Conservation (phyloP, 2,329 filamentous ascomycete genomes). For the Elsinoe fawcettii region DNA sequence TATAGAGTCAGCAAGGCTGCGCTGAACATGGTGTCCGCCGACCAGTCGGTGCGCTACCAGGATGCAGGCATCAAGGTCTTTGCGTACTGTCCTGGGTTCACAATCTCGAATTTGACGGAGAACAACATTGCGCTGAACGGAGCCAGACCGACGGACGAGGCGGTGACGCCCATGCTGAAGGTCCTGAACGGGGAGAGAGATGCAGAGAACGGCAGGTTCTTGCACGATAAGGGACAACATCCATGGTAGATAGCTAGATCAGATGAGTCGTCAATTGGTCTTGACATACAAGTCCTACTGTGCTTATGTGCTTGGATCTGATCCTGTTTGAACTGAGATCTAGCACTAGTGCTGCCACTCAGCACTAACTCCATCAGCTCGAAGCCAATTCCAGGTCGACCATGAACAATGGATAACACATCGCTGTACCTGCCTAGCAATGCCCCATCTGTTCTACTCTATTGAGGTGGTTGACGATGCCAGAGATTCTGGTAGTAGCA, state of each 20-base stretch:
- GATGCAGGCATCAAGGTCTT: conserved; percentile 31
- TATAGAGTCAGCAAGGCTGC: conserved; percentile 35
- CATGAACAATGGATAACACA: no score
- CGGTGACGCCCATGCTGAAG: conserved; percentile 32
- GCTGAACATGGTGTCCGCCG: conserved; percentile 33
- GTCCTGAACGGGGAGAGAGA: conserved; percentile 32
- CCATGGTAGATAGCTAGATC: conserved; percentile 26
- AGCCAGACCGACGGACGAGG: conserved; percentile 30
- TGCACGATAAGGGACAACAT: conserved; percentile 25
- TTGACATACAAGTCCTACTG: no score
- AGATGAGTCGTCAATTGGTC: no score
- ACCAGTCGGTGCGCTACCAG: conserved; percentile 24
- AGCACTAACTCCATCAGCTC: no score
- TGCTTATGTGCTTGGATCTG: no score
- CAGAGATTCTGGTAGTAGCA: background rate
- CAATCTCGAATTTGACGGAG: conserved; percentile 28
- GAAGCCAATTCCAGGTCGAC: no score
- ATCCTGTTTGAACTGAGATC: background rate
- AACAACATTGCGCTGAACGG: no score
- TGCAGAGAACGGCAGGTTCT: conserved; percentile 27
- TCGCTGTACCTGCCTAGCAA: no score
- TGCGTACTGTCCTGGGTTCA: conserved; percentile 34
- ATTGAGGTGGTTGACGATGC: no score
- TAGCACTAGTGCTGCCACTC: background rate
- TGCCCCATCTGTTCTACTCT: no score